Evolutionary conservation across 2,329 filamentous ascomycete species (phyloP), one percentile per base, ranked within the genome.

Genomic region (Aquanectria penicillioides): DNA sequence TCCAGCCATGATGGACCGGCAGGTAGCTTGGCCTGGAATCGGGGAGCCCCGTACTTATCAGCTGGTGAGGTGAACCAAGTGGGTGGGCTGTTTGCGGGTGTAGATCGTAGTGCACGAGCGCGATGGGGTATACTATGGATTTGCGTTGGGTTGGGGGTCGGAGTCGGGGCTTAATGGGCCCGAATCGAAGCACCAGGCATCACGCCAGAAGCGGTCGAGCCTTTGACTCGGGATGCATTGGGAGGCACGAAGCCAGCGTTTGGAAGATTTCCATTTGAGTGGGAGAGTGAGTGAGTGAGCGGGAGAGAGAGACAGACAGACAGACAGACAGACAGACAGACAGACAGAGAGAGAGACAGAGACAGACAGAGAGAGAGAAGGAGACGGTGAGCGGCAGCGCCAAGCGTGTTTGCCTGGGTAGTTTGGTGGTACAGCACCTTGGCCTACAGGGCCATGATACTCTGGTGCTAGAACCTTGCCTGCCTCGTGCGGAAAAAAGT

Each of bases 71-170:
- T 33, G 46, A 41, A 12, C 17, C 25, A 28, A 40, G 36, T 40
- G 47, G 47, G 33, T 17, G 47, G 47, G 47, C 46, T 49, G 46
- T 37, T 49, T 49, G 46, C 46, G 46, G 46, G 46, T 37, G 46
- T 49, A 15, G 47, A 28, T 40, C 38, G 38, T 22, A 53, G 37
- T 31, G 17, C 28, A 43, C 33, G 36, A 22, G 37, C 31, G 36
- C 37, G 28, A 43, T 52, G 37, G 49, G 49, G 36, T 49, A 29
- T 28, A n/a, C n/a, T n/a, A n/a, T n/a, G 38, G 6, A 13, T 17
- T 43, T 20, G 38, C 11, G 25, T 28, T n/a, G 25, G 15, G 33
- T 36, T 28, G n/a, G n/a, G n/a, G n/a, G 28, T 33, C 34, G 26
- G 41, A 36, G 41, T 38, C 26, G 23, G 25, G 31, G 20, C 23